These are phyloP conservation scores for Trypanosoma grayi DNA, from an alignment of 208 protist species.

Conservation along the genomic window DNA sequence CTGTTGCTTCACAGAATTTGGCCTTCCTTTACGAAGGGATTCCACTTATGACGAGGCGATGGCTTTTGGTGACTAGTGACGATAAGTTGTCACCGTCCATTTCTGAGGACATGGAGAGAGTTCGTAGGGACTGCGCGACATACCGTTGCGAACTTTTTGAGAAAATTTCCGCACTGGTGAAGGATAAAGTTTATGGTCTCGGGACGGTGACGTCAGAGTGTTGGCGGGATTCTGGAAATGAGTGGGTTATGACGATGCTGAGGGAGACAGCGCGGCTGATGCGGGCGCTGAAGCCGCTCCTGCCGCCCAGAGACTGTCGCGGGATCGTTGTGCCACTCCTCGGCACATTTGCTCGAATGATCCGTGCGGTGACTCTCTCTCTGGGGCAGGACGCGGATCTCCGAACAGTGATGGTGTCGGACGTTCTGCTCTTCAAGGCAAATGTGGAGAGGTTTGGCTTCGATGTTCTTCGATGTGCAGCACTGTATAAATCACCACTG, in stretches of 20 bases:
- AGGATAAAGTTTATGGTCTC: constrained; percentile 67
- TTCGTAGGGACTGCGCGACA: constrained; percentile 43
- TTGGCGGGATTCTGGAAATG: constrained; percentile 61
- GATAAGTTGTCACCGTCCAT: constrained; percentile 45
- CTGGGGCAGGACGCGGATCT: constrained; percentile 25
- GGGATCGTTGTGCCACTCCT: constrained; percentile 77
- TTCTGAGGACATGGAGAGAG: constrained; percentile 53
- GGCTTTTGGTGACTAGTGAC: constrained; percentile 16
- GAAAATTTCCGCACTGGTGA: constrained; percentile 65
- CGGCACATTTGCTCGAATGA: constrained; percentile 52
- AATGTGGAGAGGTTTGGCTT: constrained; percentile 92
- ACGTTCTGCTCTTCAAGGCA: constrained; percentile 85
- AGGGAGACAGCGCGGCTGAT: constrained; percentile 77
- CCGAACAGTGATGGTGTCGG: constrained; percentile 30
- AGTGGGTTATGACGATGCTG: constrained; percentile 90
- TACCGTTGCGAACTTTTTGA: constrained; percentile 70
- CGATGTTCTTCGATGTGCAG: constrained; percentile 75
- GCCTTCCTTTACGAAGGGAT: constrained; percentile 69
- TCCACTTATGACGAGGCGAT: constrained; percentile 51
- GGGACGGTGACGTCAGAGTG: constrained; percentile 32
- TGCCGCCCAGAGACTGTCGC: constrained; percentile 56
- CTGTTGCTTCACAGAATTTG: constrained; percentile 83
- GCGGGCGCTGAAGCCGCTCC: constrained; percentile 54
- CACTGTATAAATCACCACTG: constrained; percentile 26
- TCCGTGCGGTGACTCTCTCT: constrained; percentile 51